A percentile compares a stretch with the other conserved stretches of the same genome.
phyloP scores from a whole-genome alignment of 257 asterid genomes.

The Anisodus tanguticus region DNA sequence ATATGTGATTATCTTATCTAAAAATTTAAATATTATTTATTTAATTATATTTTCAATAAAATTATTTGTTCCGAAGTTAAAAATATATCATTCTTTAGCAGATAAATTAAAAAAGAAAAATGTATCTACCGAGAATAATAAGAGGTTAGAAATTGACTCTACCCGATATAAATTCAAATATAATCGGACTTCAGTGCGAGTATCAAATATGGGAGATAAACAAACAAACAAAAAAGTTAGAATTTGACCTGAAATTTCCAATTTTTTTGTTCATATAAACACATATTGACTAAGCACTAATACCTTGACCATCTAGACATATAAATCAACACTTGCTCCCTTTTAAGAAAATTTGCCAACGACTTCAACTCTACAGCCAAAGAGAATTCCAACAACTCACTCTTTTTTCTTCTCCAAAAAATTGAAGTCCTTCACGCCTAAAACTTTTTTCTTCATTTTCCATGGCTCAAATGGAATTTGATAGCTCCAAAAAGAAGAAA shows the following conservation, averaged over 20 bases:
- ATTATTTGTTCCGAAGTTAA: too few species aligned
- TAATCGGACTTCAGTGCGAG: too few species aligned
- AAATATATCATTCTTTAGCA: too few species aligned
- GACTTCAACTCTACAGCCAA: background rate
- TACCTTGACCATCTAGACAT: background rate
- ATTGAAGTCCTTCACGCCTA: background rate
- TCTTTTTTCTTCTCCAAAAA: too few species aligned
- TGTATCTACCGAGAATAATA: too few species aligned
- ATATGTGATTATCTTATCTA: too few species aligned
- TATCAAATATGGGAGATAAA: too few species aligned
- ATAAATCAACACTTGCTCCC: background rate
- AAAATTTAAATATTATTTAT: too few species aligned
- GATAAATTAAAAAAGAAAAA: too few species aligned
- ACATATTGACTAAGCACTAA: background rate
- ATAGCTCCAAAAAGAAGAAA: background rate
- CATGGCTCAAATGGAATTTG: conserved; percentile 21
- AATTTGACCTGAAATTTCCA: background rate
- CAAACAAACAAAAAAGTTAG: background rate
- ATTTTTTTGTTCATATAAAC: background rate
- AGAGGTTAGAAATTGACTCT: too few species aligned
- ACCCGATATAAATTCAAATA: too few species aligned
- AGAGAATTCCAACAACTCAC: background rate
- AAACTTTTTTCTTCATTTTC: background rate
- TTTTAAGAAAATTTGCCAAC: conserved; percentile 4
- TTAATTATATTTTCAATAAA: too few species aligned